phyloP scores from a whole-genome alignment of 1,284 basidiomycete genomes.

The Mycena sp. region DNA sequence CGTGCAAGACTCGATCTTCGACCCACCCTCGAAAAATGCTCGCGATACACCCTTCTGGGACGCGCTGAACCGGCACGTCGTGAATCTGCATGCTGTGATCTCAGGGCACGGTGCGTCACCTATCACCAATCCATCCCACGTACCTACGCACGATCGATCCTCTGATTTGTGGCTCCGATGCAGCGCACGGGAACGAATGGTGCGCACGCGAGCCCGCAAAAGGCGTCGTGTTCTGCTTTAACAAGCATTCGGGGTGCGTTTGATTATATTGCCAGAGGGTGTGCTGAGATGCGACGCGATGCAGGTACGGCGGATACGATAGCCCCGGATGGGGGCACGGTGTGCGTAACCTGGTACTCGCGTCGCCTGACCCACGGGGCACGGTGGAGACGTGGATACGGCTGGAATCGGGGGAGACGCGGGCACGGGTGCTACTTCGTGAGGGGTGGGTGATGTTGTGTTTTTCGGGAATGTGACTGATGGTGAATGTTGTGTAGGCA shows the following conservation, averaged over 20 bases:
- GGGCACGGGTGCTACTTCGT: conserved; percentile 50
- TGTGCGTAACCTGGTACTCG: conserved; percentile 69
- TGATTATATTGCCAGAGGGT: not conserved
- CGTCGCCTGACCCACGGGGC: conserved; percentile 52
- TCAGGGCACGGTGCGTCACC: conserved; percentile 67
- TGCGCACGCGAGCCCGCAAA: conserved; percentile 69
- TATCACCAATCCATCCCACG: too few relatives aligned
- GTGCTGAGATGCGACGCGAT: not conserved
- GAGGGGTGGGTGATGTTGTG: too few relatives aligned
- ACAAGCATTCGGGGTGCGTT: conserved; percentile 72
- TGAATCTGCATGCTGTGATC: conserved; percentile 70
- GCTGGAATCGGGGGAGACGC: conserved; percentile 60
- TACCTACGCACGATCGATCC: too few relatives aligned
- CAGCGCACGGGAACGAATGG: conserved; percentile 81
- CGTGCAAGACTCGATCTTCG: conserved; percentile 58
- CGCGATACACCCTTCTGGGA: conserved; percentile 68
- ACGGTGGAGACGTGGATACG: conserved; percentile 70
- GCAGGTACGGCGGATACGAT: conserved; percentile 72
- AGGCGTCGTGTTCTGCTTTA: conserved; percentile 73
- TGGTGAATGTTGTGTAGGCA: too few relatives aligned
- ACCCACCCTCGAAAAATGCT: conserved; percentile 46
- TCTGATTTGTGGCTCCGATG: not conserved
- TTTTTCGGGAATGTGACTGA: too few relatives aligned
- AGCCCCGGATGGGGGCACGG: conserved; percentile 66
- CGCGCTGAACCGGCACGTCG: conserved; percentile 63